Conservation (phyloP, 208 protist species). For the Leishmania gerbilli region DNA sequence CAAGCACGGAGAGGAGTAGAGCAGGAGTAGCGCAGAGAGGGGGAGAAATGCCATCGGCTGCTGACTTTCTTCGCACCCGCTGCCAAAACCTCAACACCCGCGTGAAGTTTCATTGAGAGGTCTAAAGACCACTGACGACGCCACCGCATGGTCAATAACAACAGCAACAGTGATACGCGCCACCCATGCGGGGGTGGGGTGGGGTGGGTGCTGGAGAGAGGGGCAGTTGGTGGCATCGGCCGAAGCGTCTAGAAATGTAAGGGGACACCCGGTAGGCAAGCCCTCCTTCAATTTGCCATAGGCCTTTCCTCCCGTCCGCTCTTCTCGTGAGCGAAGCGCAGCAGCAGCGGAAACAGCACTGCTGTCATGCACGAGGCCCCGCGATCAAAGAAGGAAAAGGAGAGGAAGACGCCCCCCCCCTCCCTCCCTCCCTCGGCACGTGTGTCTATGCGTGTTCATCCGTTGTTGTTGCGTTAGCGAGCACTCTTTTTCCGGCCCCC, state of each 20-base stretch:
- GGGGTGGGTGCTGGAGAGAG: too few species aligned
- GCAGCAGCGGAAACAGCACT: background rate
- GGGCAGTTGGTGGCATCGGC: background rate
- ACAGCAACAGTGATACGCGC: background rate
- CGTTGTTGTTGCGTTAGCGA: background rate
- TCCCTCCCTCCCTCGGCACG: background rate
- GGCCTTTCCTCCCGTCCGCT: background rate
- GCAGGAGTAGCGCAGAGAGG: background rate
- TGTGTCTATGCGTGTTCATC: background rate
- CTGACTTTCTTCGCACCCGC: background rate
- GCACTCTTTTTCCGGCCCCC: too few species aligned
- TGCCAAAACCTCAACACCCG: background rate
- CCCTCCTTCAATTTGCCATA: background rate
- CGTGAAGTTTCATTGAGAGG: background rate
- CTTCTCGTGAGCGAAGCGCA: background rate
- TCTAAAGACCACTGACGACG: background rate
- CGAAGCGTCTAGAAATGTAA: background rate
- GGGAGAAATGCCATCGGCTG: background rate
- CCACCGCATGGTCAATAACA: background rate
- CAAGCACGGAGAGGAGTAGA: background rate
- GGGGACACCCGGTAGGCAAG: background rate
- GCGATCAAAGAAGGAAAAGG: conserved; percentile 9
- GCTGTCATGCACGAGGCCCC: background rate
- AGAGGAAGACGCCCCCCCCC: background rate
- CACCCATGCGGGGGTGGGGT: too few species aligned